Percentiles rank a stretch among this genome's conserved stretches.
phyloP scores from a whole-genome alignment of 2,329 filamentous ascomycete species.

The Colletotrichum sp. region DNA sequence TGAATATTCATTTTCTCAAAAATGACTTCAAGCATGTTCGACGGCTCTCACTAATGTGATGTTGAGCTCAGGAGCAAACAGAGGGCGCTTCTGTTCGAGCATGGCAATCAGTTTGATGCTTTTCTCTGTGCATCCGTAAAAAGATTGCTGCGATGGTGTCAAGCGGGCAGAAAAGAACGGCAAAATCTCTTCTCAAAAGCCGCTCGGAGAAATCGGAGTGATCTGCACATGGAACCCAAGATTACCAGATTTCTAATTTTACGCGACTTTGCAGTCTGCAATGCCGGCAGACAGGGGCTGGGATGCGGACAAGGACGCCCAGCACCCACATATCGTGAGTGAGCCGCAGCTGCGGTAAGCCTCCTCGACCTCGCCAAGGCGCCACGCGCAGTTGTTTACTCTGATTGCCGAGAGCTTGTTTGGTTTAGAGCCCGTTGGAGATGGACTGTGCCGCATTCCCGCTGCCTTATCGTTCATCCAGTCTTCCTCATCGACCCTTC shows the following conservation, averaged over 20 bases:
- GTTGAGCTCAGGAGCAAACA: background rate
- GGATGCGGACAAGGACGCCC: background rate
- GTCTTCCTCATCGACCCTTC: background rate
- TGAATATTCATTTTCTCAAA: too few species aligned
- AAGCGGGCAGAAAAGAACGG: background rate
- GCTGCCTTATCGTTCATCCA: background rate
- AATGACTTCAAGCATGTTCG: rapidly evolving
- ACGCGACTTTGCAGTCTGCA: background rate
- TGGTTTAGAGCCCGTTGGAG: background rate
- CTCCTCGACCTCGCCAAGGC: background rate
- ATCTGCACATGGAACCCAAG: background rate
- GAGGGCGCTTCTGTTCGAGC: too few species aligned
- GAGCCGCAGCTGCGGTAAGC: background rate
- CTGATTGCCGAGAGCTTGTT: background rate
- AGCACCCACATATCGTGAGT: background rate
- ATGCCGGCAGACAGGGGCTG: background rate
- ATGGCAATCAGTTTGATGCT: too few species aligned
- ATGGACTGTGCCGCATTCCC: background rate
- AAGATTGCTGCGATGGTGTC: background rate
- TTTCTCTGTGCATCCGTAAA: background rate
- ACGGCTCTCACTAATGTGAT: background rate
- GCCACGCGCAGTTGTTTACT: background rate
- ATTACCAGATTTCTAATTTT: background rate
- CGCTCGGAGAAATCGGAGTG: background rate
- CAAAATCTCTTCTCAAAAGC: background rate